phyloP scores from a whole-genome alignment of 169 alveolate genomes.

The Plasmodium chabaudi region DNA sequence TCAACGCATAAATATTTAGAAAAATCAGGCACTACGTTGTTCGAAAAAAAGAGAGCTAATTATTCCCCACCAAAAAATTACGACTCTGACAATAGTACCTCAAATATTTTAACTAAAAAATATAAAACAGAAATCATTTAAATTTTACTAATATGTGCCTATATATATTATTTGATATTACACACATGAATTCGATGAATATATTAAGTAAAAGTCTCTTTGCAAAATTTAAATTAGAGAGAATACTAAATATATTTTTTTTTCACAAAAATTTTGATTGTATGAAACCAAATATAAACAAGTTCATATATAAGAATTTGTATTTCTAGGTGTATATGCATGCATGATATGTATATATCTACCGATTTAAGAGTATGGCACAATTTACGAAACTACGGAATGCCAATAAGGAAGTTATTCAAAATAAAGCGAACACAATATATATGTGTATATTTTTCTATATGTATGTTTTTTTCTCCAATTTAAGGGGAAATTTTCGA shows the following conservation, averaged over 20 bases:
- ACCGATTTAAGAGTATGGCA: too few species aligned
- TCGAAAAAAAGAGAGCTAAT: constrained; percentile 22
- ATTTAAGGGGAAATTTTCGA: too few species aligned
- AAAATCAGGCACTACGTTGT: constrained; percentile 7
- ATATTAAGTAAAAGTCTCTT: too few species aligned
- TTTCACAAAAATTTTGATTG: not conserved
- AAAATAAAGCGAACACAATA: too few species aligned
- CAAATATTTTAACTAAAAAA: constrained; percentile 13
- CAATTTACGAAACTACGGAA: too few species aligned
- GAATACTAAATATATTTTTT: too few species aligned
- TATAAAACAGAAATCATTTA: constrained; percentile 23
- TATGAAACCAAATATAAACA: not conserved
- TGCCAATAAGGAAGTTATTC: too few species aligned
- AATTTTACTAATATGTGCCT: not conserved
- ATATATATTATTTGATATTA: too few species aligned
- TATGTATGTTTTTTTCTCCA: too few species aligned
- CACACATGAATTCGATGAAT: too few species aligned
- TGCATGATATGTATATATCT: not conserved
- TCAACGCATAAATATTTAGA: constrained; percentile 18
- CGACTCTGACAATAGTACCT: constrained; percentile 8
- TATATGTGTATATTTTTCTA: too few species aligned
- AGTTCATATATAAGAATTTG: constrained; percentile 7
- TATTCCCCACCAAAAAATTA: constrained; percentile 20
- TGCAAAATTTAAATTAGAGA: too few species aligned
- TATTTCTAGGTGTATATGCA: constrained; percentile 5